Evolutionary conservation across 2,329 filamentous ascomycete species (phyloP), one percentile per base, ranked within the genome.

Genomic region (Teratosphaeria gauchensis): DNA sequence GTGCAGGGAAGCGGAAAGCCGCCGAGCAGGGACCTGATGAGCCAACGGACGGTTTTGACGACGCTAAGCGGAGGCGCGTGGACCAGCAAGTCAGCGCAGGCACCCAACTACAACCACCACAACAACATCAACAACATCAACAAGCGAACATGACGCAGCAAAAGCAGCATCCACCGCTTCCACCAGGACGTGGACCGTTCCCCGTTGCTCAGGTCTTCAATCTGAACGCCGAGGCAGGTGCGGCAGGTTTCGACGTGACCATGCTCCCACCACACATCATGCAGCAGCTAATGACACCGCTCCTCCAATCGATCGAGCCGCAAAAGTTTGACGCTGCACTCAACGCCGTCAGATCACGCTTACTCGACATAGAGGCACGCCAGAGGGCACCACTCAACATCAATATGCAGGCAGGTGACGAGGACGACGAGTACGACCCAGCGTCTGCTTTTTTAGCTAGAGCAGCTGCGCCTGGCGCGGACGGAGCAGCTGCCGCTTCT

Each of bases 121-220:
- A 21, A 71, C 73, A 35, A 63, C 52, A 6, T n/a, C 76, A 60
- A 38, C 51, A 30, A 19, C 60, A 56, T 52, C 56, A 61, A 32
- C 63, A 66, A 54, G 5, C 19, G 14, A 11, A 24, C 7, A 35
- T 24, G 7, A 19, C 12, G 38, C 64, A 48, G 28, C 85, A 87
- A 19, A 85, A 89, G 19, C n/a, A 65, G 58, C 83, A 91, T 30
- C 85, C 88, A 19, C 85, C 89, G 2, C 75, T 96, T 54, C 84
- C 85, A 3, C 80, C 89, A 8, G 90, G 90, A 0, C 42, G 42
- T 21, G 54, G 54, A 4, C 86, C 87, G 35, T 84, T 90, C 64
- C 92, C 84, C 62, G 82, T 90, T 63, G 89, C 88, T 4, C 89
- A 95, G 61, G 78, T 99, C 3, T 99, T 91, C 71, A 95, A 91